These are phyloP conservation scores for Aaosphaeria pasadenensis DNA, from an alignment of 2,329 filamentous ascomycete species.

Conservation along the genomic window DNA sequence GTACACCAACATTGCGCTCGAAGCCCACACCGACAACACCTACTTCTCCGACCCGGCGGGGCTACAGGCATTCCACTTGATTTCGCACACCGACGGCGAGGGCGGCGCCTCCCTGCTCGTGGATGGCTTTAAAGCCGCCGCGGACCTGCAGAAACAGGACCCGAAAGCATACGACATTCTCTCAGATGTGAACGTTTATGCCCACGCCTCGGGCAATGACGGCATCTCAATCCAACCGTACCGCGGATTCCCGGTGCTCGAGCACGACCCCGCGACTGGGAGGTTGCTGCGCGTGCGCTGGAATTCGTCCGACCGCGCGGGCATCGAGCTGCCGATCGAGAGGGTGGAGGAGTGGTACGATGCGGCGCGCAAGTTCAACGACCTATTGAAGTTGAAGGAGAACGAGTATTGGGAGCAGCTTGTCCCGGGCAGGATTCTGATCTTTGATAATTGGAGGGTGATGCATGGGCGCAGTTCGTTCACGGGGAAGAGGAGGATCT, in stretches of 20 bases:
- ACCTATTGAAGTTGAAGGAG: constrained; percentile 62
- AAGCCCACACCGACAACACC: constrained; percentile 89
- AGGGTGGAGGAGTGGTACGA: constrained; percentile 68
- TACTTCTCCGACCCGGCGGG: constrained; percentile 93
- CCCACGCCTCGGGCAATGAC: constrained; percentile 83
- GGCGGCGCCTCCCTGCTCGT: constrained; percentile 82
- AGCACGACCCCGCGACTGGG: constrained; percentile 48
- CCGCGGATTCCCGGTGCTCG: constrained; percentile 68
- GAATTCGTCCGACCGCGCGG: constrained; percentile 88
- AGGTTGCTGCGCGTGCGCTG: constrained; percentile 69
- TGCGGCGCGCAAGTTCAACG: constrained; percentile 72
- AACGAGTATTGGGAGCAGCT: constrained; percentile 80
- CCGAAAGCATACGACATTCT: constrained; percentile 59
- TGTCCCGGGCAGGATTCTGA: constrained; percentile 74
- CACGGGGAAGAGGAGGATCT: constrained; percentile 80
- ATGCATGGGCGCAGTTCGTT: constrained; percentile 84
- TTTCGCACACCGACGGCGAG: constrained; percentile 68
- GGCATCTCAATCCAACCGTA: constrained; percentile 77
- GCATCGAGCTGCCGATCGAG: constrained; percentile 56
- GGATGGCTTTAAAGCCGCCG: constrained; percentile 77
- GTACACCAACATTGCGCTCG: constrained; percentile 81
- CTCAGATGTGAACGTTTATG: constrained; percentile 58
- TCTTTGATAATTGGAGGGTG: constrained; percentile 96
- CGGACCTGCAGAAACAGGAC: constrained; percentile 54
- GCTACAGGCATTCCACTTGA: constrained; percentile 87